Evolutionary conservation across 164 flowering plant species (phyloP).

Genomic region (Piper longum): DNA sequence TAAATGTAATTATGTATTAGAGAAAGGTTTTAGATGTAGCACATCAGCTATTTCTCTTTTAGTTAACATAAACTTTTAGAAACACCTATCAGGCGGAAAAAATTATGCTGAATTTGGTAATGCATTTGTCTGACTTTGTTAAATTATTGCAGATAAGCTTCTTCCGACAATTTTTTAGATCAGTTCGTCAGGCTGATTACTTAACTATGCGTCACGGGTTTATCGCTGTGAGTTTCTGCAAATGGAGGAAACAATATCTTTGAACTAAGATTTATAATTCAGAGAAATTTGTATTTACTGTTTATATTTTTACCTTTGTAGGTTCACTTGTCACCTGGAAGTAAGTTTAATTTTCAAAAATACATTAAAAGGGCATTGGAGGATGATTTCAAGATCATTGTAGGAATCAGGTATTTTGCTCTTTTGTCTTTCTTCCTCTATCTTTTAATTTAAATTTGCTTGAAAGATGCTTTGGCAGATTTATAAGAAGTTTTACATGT

Average conservation of each 20-base stretch:
- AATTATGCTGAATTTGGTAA: not conserved
- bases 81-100: too few relatives aligned
- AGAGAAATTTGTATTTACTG: not conserved
- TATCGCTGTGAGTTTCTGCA: slow-evolving; percentile 27
- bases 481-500: not conserved
- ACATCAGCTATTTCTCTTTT: too few relatives aligned
- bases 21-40: not conserved
- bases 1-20: not conserved
- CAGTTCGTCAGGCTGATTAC: slow-evolving; percentile 74
- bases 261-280: not conserved
- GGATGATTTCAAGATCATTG: slow-evolving; percentile 26
- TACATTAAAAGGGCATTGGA: slow-evolving; percentile 33
- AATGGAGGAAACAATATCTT: not conserved
- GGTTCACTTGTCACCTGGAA: slow-evolving; percentile 49
- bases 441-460: too few relatives aligned
- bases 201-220: slow-evolving; percentile 90
- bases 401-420: slow-evolving; percentile 30
- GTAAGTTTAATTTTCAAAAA: slow-evolving; percentile 38
- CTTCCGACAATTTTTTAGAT: slow-evolving; percentile 70
- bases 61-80: too few relatives aligned
- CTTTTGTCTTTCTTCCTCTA: too few relatives aligned
- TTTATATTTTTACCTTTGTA: slow-evolving; percentile 6
- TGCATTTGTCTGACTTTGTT: not conserved
- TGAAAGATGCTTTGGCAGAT: not conserved
- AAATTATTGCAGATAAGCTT: slow-evolving; percentile 57